These are phyloP conservation scores for Xylaria acuta DNA, from an alignment of 495 filamentous ascomycete genomes.

Conservation along the genomic window DNA sequence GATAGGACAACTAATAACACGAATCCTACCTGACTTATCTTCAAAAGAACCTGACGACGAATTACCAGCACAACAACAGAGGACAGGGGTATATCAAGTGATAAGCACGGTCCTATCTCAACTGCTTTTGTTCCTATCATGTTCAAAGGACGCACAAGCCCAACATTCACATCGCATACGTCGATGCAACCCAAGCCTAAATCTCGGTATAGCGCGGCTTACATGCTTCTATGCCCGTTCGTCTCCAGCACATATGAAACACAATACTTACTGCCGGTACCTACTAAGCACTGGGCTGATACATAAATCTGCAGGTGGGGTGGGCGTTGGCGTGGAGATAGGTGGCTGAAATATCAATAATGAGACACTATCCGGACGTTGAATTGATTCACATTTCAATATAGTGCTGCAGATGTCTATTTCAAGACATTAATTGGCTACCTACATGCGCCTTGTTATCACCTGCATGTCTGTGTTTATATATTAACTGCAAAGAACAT, in stretches of 20 bases:
- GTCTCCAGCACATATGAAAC: constrained; percentile 5
- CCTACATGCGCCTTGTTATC: too few species aligned
- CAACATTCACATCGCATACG: not conserved
- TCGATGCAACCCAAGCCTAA: constrained; percentile 5
- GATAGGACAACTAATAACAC: not conserved
- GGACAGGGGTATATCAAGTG: not conserved
- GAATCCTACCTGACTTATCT: not conserved
- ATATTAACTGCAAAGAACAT: constrained; percentile 1
- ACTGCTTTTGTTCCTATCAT: not conserved
- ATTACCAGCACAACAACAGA: not conserved
- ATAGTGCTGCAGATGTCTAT: not conserved
- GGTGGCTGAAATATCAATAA: constrained; percentile 1
- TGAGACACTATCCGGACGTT: not conserved
- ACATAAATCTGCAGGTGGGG: not conserved
- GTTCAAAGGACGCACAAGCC: not conserved
- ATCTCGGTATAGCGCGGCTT: constrained; percentile 7
- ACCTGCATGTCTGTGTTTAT: not conserved
- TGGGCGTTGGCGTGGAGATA: not conserved
- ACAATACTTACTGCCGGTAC: not conserved
- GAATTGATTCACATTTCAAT: not conserved
- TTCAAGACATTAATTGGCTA: not conserved
- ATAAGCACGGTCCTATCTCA: not conserved
- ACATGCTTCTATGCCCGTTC: not conserved
- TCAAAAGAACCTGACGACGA: not conserved
- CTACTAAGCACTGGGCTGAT: not conserved